Base-by-base conservation (phyloP, 441 rosid species). In the Euphorbia schlechtendalii region DNA sequence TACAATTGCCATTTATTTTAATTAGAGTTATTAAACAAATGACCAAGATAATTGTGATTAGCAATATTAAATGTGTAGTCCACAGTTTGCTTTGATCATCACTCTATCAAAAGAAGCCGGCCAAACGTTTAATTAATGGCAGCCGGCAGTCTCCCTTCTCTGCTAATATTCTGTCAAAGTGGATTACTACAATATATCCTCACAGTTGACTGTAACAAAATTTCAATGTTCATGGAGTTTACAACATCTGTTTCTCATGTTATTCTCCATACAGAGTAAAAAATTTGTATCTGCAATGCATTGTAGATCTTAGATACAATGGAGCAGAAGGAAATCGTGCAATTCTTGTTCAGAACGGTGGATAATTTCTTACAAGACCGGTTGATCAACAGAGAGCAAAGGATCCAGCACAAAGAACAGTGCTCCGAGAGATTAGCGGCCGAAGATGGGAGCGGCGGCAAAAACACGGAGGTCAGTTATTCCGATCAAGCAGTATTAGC, bases 401-500 rank as follows among this genome's bases (percentile, higher is more conserved):
- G 90, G 65, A n/a, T 54, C 27, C 86, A 66, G 56, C 88, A 79
- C 66, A 87, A 83, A 74, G 88, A 84, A 18, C 93, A 80, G 56
- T 84, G 86, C 71, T 83, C 89, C 0, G 93, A 84, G 70, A 76
- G 93, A 70, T 76, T 86, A 61, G 83, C 88, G 22, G 88, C 88
- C 9, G 85, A 81, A 61, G 81, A 84, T 65, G 84, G 80, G 11
- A 72, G 68, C 65, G 30, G 32, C 15, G 74, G 52, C 54, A 68
- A 69, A 10, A 83, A 66, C 22, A 63, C 22, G 1, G 86, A 79
- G 69, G 79, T 86, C 43, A 71, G 84, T n/a, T 87, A 84, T 71
- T 80, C 93, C 2, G 86, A 87, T 76, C 90, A 84, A 76, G 90
- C 90, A 0, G 93, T 84, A 11, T 64, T 84, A 21, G 90, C 90